phyloP scores from a whole-genome alignment of 495 filamentous ascomycete species.

The Hypoxylon lenormandii region DNA sequence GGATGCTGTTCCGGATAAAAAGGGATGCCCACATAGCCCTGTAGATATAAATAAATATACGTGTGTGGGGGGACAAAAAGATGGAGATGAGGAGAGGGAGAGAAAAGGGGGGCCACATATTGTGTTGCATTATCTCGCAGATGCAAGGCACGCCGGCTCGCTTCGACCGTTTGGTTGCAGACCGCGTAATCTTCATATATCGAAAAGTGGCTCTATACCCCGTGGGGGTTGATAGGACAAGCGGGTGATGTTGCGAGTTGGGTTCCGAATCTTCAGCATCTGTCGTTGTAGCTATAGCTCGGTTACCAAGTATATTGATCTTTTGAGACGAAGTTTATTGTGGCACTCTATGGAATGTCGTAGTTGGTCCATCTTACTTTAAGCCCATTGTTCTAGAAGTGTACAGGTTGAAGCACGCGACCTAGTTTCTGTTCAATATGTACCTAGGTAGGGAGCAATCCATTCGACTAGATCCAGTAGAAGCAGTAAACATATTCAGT shows the following conservation, averaged over 20 bases:
- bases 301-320: too few relatives aligned
- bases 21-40: slow-evolving; percentile 21
- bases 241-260: neutral
- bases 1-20: slow-evolving; percentile 35
- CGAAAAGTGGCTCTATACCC: neutral
- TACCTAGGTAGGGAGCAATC: too few relatives aligned
- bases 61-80: too few relatives aligned
- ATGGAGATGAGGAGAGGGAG: neutral
- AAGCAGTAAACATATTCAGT: too few relatives aligned
- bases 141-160: slow-evolving; percentile 35
- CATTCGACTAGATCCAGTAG: too few relatives aligned
- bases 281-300: slow-evolving; percentile 1
- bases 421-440: too few relatives aligned
- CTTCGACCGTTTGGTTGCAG: slow-evolving; percentile 4
- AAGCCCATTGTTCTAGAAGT: too few relatives aligned
- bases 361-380: too few relatives aligned
- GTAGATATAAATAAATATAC: neutral
- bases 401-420: too few relatives aligned
- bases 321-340: too few relatives aligned
- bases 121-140: slow-evolving; percentile 34
- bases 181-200: slow-evolving; percentile 32
- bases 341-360: too few relatives aligned
- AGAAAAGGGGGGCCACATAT: slow-evolving; percentile 8
- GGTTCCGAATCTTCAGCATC: slow-evolving; percentile 17
- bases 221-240: slow-evolving; percentile 26